Evolutionary conservation across 805 yeast species (phyloP), one percentile per base, ranked within the genome.

Genomic region (Candida xiaguanensis): DNA sequence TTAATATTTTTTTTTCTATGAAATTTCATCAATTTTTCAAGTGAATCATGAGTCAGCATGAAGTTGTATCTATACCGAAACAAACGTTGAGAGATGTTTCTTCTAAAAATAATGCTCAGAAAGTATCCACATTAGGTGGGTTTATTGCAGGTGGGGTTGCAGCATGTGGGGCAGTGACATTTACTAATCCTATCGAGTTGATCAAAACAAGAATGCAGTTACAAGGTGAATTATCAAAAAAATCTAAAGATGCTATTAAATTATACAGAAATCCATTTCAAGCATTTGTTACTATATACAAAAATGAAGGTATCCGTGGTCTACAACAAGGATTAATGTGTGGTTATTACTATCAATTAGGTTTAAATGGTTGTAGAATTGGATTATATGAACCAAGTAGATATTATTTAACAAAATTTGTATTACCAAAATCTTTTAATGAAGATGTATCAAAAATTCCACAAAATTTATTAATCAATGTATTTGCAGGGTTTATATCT

Each of bases 141-240:
- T 88, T 90, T 52, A 53, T 81, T 4, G 96, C 96, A 3, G 97
- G 96, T 40, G 95, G 93, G 7, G 42, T 85, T 12, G 99, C 99
- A 2, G 97, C 98, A 2, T 90, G 98, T 68, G 93, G 95, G 39
- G 98, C 99, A 0, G 99, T 93, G 32, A 91, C 97, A 0, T 82
- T 91, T 57, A 90, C 98, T 3, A 93, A 93, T 58, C 99, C 99
- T 5, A 83, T 93, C 46, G 99, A 93, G 62, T 70, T 93, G 45
- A 88, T 91, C 50, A 93, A 93, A 66, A 93, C 95, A 7, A 72
- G 98, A 65, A 85, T 91, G 95, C 99, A 93, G 61, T 70, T 93
- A 34, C 97, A 93, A 62, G 99, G 99, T 44, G 98, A 93, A 63
- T 70, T 91, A 37, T 67, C 77, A 9, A 71, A 82, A 11, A 64